Conservation (phyloP, 371 early-diverging fungal genomes). For the Blastocladiella emersonii region DNA sequence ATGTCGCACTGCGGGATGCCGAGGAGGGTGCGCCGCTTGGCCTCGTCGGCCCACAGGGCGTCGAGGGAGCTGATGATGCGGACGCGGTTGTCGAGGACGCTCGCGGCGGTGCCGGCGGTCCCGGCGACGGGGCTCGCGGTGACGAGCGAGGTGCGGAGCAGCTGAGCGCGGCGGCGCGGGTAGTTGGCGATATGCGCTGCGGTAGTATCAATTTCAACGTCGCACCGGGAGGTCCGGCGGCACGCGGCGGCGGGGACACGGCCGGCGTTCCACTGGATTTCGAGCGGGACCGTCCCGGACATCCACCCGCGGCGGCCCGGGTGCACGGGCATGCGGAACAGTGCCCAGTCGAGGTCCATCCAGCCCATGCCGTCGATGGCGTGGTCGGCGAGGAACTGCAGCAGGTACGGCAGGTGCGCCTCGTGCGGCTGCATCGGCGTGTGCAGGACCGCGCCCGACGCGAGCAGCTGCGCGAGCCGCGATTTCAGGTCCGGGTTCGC, state of each 20-base stretch:
- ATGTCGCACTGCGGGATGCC: slow-evolving; percentile 18
- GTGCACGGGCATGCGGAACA: not conserved
- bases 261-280: not conserved
- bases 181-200: slow-evolving; percentile 54
- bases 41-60: slow-evolving; percentile 23
- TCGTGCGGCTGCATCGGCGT: slow-evolving; percentile 60
- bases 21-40: slow-evolving; percentile 15
- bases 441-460: slow-evolving; percentile 55
- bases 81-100: too few relatives aligned
- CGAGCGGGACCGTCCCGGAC: too few relatives aligned
- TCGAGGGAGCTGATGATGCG: slow-evolving; percentile 20
- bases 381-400: slow-evolving; percentile 85
- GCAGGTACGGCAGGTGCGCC: slow-evolving; percentile 68
- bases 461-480: slow-evolving; percentile 43
- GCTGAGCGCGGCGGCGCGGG: slow-evolving; percentile 13
- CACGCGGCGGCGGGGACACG: slow-evolving; percentile 6
- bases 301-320: too few relatives aligned
- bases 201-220: slow-evolving; percentile 59
- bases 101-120: too few relatives aligned
- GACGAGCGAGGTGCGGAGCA: too few relatives aligned
- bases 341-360: slow-evolving; percentile 22
- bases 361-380: slow-evolving; percentile 89
- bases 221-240: slow-evolving; percentile 44
- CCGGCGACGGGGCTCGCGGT: too few relatives aligned
- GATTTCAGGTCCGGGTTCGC: slow-evolving; percentile 43